phyloP scores from a whole-genome alignment of 1,284 basidiomycete species.

The Cryptococcus amylolentus region DNA sequence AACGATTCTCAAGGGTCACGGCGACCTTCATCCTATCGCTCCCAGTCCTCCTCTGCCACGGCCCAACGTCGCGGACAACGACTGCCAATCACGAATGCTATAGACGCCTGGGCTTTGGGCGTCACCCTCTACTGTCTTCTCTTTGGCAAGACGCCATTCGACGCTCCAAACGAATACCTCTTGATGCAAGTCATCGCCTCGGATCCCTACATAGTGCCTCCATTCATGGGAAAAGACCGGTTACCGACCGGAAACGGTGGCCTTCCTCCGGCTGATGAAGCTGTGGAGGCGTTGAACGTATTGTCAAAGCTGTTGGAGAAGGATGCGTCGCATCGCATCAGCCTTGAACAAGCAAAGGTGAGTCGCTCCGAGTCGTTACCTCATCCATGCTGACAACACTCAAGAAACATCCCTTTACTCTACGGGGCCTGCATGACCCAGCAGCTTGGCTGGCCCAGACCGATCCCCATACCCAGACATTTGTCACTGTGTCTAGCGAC shows the following conservation, averaged over 20 bases:
- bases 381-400: slow-evolving; percentile 1
- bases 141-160: slow-evolving; percentile 76
- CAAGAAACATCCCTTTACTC: slow-evolving; percentile 64
- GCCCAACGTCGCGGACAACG: slow-evolving; percentile 44
- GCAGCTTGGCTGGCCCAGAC: slow-evolving; percentile 76
- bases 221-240: slow-evolving; percentile 70
- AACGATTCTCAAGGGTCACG: slow-evolving; percentile 33
- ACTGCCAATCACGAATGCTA: slow-evolving; percentile 82
- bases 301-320: slow-evolving; percentile 78
- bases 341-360: slow-evolving; percentile 81
- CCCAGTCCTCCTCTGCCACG: slow-evolving; percentile 30
- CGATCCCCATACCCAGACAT: slow-evolving; percentile 59
- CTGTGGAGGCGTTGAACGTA: slow-evolving; percentile 64
- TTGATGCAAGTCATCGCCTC: slow-evolving; percentile 82
- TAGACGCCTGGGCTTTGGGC: slow-evolving; percentile 99
- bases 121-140: slow-evolving; percentile 93
- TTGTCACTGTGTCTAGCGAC: slow-evolving; percentile 68
- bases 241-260: slow-evolving; percentile 61
- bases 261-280: slow-evolving; percentile 41
- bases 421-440: slow-evolving; percentile 67
- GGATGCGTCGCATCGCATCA: slow-evolving; percentile 72
- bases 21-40: slow-evolving; percentile 28
- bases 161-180: slow-evolving; percentile 67
- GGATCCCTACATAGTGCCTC: slow-evolving; percentile 68
- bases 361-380: slow-evolving; percentile 20